A percentile compares a stretch with the other conserved stretches of the same genome.
These are phyloP conservation scores for Canavalia ensiformis DNA, from an alignment of 306 rosid species.

Conservation along the genomic window DNA sequence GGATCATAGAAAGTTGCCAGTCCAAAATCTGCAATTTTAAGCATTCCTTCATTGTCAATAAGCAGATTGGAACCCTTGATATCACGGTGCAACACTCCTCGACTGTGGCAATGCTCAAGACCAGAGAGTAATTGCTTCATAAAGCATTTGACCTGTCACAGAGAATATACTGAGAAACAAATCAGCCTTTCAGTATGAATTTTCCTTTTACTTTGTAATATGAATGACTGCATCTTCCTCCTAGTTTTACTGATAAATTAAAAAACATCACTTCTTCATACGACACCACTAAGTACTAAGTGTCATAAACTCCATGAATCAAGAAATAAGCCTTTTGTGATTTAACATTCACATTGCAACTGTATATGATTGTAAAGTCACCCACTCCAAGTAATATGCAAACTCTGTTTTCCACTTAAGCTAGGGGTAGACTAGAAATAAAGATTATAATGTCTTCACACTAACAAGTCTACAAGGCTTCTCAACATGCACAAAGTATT, in stretches of 20 bases:
- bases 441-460: conserved; percentile 13
- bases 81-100: conserved; percentile 95
- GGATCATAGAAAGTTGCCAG: conserved; percentile 84
- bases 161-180: conserved; percentile 57
- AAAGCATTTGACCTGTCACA: conserved; percentile 93
- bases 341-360: conserved; percentile 36
- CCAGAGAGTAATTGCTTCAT: conserved; percentile 96
- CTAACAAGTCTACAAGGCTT: conserved; percentile 35
- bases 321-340: conserved; percentile 30
- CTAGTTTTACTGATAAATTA: conserved; percentile 28
- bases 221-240: conserved; percentile 13
- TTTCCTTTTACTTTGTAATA: conserved; percentile 26
- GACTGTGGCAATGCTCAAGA: conserved; percentile 96
- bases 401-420: conserved; percentile 41
- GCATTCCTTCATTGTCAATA: conserved; percentile 82
- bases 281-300: conserved; percentile 18
- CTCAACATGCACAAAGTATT: conserved; percentile 31
- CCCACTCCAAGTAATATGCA: conserved; percentile 6
- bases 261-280: conserved; percentile 20
- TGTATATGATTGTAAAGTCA: conserved; percentile 22
- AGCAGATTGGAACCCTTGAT: conserved; percentile 98
- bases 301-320: conserved; percentile 26
- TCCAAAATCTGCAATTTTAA: conserved; percentile 98
- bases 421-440: conserved; percentile 36
- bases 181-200: conserved; percentile 51